Percentiles rank a stretch among this genome's conserved stretches.
Evolutionary conservation across 2,329 filamentous ascomycete genomes (phyloP).

Genomic region (Monascus ruber): DNA sequence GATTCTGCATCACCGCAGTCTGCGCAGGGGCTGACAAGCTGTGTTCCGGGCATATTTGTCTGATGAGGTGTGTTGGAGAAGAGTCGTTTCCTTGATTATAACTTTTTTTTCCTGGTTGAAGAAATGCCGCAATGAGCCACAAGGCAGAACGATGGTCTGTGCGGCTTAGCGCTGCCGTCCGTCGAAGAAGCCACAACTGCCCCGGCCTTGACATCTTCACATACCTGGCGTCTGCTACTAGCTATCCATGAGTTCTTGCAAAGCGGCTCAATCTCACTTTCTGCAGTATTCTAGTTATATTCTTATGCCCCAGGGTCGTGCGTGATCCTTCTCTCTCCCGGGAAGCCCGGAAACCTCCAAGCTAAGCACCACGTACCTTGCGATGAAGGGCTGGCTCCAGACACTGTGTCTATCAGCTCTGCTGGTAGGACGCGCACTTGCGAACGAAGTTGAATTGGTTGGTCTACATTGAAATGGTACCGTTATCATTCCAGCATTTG

Average conservation of each 20-base stretch:
- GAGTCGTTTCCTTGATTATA: no score
- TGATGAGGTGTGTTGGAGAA: neutral
- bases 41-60: conserved; percentile 21
- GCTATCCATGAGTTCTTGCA: neutral
- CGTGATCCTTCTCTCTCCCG: neutral
- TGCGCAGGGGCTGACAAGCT: conserved; percentile 35
- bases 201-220: no score
- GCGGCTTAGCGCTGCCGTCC: no score
- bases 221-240: neutral
- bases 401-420: conserved; percentile 26
- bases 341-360: conserved; percentile 10
- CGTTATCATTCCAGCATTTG: neutral
- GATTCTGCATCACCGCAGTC: conserved; percentile 45
- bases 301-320: neutral
- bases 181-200: neutral
- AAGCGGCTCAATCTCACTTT: neutral
- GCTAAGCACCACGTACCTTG: conserved; percentile 12
- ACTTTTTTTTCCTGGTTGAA: no score
- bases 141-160: no score
- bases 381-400: conserved; percentile 31
- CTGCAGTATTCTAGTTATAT: neutral
- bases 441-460: conserved; percentile 37
- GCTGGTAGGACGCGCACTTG: conserved; percentile 26
- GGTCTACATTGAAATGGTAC: conserved; percentile 3
- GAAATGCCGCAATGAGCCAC: no score